A percentile compares a stretch with the other conserved stretches of the same genome.
Conservation (phyloP, 106 monocot genomes). For the Allium fistulosum region DNA sequence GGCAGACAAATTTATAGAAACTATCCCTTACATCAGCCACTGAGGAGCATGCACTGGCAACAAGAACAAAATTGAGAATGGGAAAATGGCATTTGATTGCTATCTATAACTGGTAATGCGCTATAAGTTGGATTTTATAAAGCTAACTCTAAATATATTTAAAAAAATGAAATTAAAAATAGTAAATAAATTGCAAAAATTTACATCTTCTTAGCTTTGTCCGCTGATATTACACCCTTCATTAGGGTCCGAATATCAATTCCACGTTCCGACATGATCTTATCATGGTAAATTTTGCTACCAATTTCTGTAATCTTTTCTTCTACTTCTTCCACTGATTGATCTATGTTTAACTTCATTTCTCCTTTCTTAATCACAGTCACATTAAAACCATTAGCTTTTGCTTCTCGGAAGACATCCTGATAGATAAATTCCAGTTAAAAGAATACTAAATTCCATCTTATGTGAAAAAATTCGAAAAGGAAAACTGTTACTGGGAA, state of each 20-base stretch:
- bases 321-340: slow-evolving; percentile 78
- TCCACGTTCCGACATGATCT: slow-evolving; percentile 53
- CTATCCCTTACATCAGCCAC: too few species aligned
- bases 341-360: slow-evolving; percentile 65
- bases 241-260: slow-evolving; percentile 45
- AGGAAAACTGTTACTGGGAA: too few species aligned
- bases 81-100: too few species aligned
- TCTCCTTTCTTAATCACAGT: slow-evolving; percentile 72
- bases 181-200: neutral
- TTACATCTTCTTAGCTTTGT: slow-evolving; percentile 41
- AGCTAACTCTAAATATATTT: too few species aligned
- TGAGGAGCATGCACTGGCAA: too few species aligned
- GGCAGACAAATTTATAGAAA: too few species aligned
- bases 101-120: too few species aligned
- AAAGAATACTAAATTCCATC: too few species aligned
- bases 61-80: too few species aligned
- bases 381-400: slow-evolving; percentile 59
- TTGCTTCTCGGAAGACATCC: slow-evolving; percentile 84
- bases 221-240: slow-evolving; percentile 48
- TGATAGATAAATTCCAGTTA: slow-evolving; percentile 2
- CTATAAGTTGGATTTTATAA: too few species aligned
- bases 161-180: too few species aligned
- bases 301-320: slow-evolving; percentile 65
- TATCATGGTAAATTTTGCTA: slow-evolving; percentile 80
- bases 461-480: too few species aligned